Base-by-base conservation (phyloP, 2,329 filamentous ascomycete genomes). In the Alternaria sp. region DNA sequence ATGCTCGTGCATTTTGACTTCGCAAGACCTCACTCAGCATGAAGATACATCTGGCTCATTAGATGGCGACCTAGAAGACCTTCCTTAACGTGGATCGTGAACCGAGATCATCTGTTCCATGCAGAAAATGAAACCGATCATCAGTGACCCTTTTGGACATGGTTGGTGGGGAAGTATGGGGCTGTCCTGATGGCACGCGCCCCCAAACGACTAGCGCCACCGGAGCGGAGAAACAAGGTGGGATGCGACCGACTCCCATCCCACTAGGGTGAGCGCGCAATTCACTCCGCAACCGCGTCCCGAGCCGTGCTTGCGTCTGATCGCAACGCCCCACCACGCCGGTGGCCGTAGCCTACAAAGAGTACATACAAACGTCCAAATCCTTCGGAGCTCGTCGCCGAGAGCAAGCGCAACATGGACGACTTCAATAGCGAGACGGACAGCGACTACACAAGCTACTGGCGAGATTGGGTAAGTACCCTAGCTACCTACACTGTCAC, bases 371-470 rank as follows among this genome's bases (percentile, higher is more conserved):
- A 10, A 48, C 45, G 29, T 33, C 36, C 24, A 13, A 52, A 41
- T 24, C 49, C 31, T 31, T 17, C 37, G 41, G 40, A 34, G 23
- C 53, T 26, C 45, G 34, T 39, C 48, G 37, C 45, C 42, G 56
- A 42, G 33, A 61, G 62, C 40, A 67, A 59, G 60, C 61, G 56
- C 64, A 72, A 61, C 72, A 98, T 98, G 95, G 95, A 98, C 78
- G 94, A 98, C 81, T 98, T 95, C 80, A 93, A 92, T 68, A 97
- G 93, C 76, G 95, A 99, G 80, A 96, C 93, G 11, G 95, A 99
- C 77, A 97, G 93, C 80, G 95, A 99, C 82, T 99, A 98, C 78
- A 97, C 95, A 48, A 98, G 93, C 80, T 99, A 98, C 80, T 99
- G 95, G 95, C 86, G 94, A 78, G 95, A 99, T 81, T 99, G 95